Evolutionary conservation across 768 basidiomycete genomes (phyloP).

Genomic region (Lanmaoa rubissima): DNA sequence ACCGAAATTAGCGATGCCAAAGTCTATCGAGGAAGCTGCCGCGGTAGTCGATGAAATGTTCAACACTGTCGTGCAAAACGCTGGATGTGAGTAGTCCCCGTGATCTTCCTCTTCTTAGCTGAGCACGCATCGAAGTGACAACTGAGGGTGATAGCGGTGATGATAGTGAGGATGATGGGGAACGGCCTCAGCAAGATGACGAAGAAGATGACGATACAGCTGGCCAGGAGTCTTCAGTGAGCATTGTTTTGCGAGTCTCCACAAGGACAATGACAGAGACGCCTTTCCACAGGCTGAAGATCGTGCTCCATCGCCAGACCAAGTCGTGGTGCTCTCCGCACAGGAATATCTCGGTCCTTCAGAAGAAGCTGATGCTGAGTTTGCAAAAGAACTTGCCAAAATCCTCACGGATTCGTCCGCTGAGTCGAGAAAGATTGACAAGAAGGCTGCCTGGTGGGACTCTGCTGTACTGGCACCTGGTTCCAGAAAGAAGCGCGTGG

Average conservation of each 20-base stretch:
- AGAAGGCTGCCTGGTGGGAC: constrained; percentile 90
- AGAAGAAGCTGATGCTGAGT: constrained; percentile 89
- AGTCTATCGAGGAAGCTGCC: constrained; percentile 84
- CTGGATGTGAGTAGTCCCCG: constrained; percentile 44
- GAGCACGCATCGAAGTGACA: constrained; percentile 28
- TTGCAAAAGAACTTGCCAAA: constrained; percentile 93
- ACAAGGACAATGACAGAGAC: background rate
- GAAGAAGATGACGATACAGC: constrained; percentile 61
- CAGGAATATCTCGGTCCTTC: constrained; percentile 79
- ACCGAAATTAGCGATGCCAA: constrained; percentile 69
- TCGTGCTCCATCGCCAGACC: constrained; percentile 80
- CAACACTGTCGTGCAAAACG: constrained; percentile 58
- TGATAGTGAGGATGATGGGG: constrained; percentile 49
- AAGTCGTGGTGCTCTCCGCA: constrained; percentile 65
- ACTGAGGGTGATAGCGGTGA: constrained; percentile 43
- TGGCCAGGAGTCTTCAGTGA: constrained; percentile 53
- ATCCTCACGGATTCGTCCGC: constrained; percentile 86
- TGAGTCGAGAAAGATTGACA: constrained; percentile 84
- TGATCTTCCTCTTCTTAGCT: constrained; percentile 7
- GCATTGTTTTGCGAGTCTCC: constrained; percentile 17
- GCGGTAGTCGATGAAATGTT: constrained; percentile 89
- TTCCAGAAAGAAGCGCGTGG: constrained; percentile 60
- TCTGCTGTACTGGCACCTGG: constrained; percentile 72
- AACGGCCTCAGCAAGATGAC: constrained; percentile 48
- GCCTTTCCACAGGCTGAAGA: constrained; percentile 45